These are phyloP conservation scores for Boletus austroedulis DNA, from an alignment of 1,284 basidiomycete genomes.

Conservation along the genomic window DNA sequence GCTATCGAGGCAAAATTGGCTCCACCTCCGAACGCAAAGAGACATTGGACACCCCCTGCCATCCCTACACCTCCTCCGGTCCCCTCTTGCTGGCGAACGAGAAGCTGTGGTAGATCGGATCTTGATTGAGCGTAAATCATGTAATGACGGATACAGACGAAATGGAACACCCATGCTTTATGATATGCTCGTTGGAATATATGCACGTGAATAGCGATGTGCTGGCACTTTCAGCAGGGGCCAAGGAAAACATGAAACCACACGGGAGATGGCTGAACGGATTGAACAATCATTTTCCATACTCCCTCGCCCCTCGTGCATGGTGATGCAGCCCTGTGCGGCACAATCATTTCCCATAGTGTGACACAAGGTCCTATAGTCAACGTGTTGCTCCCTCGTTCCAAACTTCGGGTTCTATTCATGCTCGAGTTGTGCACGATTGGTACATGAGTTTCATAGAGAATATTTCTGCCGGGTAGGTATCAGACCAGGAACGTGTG, in stretches of 20 bases:
- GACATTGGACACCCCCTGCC: not conserved
- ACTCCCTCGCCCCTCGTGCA: too few species aligned
- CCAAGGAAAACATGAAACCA: too few species aligned
- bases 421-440: not conserved
- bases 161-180: not conserved
- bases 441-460: not conserved
- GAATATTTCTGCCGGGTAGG: not conserved
- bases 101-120: not conserved
- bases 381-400: not conserved
- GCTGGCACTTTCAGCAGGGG: too few species aligned
- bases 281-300: too few species aligned
- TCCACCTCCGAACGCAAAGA: not conserved
- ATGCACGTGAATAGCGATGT: too few species aligned
- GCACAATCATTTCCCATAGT: too few species aligned
- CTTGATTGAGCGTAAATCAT: not conserved
- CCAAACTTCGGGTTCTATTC: not conserved
- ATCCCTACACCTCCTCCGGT: not conserved
- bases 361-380: too few species aligned
- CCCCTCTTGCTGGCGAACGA: not conserved
- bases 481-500: not conserved
- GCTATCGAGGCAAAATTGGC: not conserved
- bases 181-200: not conserved
- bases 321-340: too few species aligned
- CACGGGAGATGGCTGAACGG: too few species aligned
- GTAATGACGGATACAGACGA: conserved; percentile 2